Evolutionary conservation across 352 stramenopile species (phyloP), one percentile per base, ranked within the genome.

Genomic region (Peronospora farinosa): DNA sequence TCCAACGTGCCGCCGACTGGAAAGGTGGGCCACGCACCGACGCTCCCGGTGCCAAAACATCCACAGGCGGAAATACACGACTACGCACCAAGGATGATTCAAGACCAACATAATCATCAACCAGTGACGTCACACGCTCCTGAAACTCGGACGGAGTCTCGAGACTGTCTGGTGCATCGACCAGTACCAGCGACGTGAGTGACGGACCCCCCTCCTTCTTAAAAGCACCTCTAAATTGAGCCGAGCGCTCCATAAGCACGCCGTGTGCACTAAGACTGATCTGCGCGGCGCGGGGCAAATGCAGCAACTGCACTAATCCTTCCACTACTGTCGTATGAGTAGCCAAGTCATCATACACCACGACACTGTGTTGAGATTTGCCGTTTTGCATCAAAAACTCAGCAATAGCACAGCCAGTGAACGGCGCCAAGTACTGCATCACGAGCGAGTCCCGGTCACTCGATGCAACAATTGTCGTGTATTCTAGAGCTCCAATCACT

Each of bases 341-440:
- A 4, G 80, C 73, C 37, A 92, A 46, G 52, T 92, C 80, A 39
- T 92, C 80, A 63, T 92, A 92, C 25, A 92, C 60, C 16, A 92
- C 74, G 7, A 92, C 66, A 48, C 72, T 81, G 6, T 65, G 69
- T n/a, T 46, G 59, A 5, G 69, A 77, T 42, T 42, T 65, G 43
- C 75, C 62, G 23, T 79, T 54, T 8, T 67, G 45, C 72, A 86
- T 84, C 33, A 86, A 74, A 48, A 70, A 84, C 55, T 92, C 80
- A 21, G 76, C 78, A 27, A 92, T 53, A 1, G 76, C 72, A 42
- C 75, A 88, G n/a, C 80, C 80, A 0, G 74, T 72, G 52, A 92
- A 92, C n/a, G 80, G 80, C 42, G 80, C 67, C 35, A 92, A 60
- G 63, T 87, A 92, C 64, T 92, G 80, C 69, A 82, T 55, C 47